These are phyloP conservation scores for Cocos nucifera DNA, from an alignment of 176 grass and related monocot genomes.

Conservation along the genomic window DNA sequence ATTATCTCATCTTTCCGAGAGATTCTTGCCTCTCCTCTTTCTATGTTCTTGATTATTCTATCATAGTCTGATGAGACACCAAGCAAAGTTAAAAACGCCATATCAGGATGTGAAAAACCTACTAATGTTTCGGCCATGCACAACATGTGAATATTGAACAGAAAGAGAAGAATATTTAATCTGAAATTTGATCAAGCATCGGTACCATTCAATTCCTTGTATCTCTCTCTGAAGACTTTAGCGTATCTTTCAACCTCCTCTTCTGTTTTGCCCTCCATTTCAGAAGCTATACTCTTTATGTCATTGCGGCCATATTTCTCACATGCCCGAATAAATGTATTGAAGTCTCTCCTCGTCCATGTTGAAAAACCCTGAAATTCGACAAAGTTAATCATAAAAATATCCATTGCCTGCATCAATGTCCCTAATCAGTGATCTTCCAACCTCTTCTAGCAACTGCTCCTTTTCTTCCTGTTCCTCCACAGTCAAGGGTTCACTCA, in stretches of 20 bases:
- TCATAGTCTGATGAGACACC: conserved; percentile 62
- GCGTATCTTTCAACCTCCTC: conserved; percentile 94
- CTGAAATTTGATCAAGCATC: not conserved
- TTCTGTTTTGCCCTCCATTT: conserved; percentile 94
- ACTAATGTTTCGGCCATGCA: not conserved
- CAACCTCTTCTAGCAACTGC: conserved; percentile 63
- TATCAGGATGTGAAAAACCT: too few species aligned
- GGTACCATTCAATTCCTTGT: conserved; percentile 86
- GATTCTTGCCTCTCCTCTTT: conserved; percentile 94
- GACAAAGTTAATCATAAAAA: not conserved
- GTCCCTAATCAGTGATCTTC: not conserved
- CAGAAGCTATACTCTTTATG: conserved; percentile 81
- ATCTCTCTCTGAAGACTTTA: conserved; percentile 76
- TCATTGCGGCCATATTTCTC: conserved; percentile 96
- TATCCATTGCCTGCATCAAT: not conserved
- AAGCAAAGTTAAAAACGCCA: not conserved
- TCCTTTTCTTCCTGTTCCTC: conserved; percentile 94
- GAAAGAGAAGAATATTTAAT: not conserved
- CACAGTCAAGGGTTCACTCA: conserved; percentile 63
- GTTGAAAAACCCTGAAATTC: conserved; percentile 73
- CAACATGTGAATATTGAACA: not conserved
- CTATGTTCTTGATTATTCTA: conserved; percentile 96
- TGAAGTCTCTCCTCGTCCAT: conserved; percentile 94
- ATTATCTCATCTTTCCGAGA: conserved; percentile 94
- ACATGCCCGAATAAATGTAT: conserved; percentile 86